phyloP scores from a whole-genome alignment of 768 basidiomycete species.

The Lentinula sp. region DNA sequence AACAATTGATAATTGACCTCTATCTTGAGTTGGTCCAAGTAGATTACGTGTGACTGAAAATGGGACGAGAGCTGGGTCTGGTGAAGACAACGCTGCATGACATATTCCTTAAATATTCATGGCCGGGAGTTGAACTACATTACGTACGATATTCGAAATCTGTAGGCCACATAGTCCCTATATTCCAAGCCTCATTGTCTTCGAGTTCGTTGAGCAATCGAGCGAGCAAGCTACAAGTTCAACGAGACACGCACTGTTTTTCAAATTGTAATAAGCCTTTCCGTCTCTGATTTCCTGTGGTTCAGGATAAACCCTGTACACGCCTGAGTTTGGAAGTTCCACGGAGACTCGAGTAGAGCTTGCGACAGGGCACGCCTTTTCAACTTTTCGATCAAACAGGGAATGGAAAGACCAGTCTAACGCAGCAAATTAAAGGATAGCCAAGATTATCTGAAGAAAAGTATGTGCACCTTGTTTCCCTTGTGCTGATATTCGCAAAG shows the following conservation, averaged over 20 bases:
- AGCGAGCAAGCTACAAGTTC: background rate
- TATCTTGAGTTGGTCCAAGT: conserved; percentile 68
- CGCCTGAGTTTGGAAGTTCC: conserved; percentile 31
- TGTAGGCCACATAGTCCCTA: conserved; percentile 50
- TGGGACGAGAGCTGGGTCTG: conserved; percentile 35
- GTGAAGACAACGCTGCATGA: conserved; percentile 27
- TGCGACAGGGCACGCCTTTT: conserved; percentile 67
- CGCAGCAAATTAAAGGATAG: background rate
- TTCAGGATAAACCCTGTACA: conserved; percentile 47
- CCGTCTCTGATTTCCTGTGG: conserved; percentile 29
- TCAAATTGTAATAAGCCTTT: conserved; percentile 43
- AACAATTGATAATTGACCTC: conserved; percentile 63
- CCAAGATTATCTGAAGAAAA: background rate
- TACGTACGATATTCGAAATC: conserved; percentile 61
- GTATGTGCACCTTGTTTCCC: conserved; percentile 46
- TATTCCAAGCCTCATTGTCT: conserved; percentile 45
- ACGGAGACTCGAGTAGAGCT: conserved; percentile 50
- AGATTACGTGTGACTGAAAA: conserved; percentile 66
- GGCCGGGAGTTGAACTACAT: background rate
- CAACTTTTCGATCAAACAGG: conserved; percentile 62
- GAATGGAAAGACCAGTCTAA: conserved; percentile 71
- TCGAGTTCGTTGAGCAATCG: conserved; percentile 9
- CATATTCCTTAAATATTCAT: background rate
- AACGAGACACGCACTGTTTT: conserved; percentile 30
- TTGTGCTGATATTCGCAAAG: conserved; percentile 49